Percentiles rank a stretch among this genome's conserved stretches.
Conservation (phyloP, 495 filamentous ascomycete species). For the Apiosordaria backusii region DNA sequence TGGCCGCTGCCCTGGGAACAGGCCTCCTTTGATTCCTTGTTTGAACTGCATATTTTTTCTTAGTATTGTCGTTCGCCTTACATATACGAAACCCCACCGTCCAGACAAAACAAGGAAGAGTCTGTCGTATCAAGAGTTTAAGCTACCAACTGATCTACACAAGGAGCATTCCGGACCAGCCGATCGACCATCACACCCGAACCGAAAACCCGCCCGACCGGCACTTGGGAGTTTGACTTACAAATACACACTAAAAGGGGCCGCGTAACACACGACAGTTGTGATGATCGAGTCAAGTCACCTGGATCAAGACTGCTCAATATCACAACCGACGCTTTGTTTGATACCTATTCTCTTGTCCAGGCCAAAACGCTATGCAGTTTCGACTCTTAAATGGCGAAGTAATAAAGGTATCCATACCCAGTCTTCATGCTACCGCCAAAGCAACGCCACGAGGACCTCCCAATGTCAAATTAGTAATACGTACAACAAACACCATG, state of each 20-base stretch:
- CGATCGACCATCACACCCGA: slow-evolving; percentile 2
- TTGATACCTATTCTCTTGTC: background rate
- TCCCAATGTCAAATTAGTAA: background rate
- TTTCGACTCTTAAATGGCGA: background rate
- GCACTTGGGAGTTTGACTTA: background rate
- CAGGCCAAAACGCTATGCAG: background rate
- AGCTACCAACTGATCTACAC: background rate
- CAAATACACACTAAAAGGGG: background rate
- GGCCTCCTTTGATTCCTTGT: background rate
- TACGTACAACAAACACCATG: background rate
- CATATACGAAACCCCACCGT: background rate
- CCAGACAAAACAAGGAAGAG: background rate
- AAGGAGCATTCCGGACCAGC: slow-evolving; percentile 8
- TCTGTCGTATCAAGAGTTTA: background rate
- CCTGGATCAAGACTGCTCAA: too few relatives aligned
- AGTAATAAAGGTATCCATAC: background rate
- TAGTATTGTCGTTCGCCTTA: background rate
- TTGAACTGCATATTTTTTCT: background rate
- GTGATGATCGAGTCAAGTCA: background rate
- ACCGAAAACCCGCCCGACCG: background rate
- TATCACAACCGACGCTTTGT: too few relatives aligned
- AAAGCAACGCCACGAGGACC: background rate
- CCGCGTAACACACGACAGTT: background rate
- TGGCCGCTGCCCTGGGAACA: background rate
- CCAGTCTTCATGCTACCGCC: background rate